Percentiles rank a stretch among this genome's conserved stretches.
phyloP scores from a whole-genome alignment of 2,329 filamentous ascomycete genomes.

The Pseudopithomyces chartarum region DNA sequence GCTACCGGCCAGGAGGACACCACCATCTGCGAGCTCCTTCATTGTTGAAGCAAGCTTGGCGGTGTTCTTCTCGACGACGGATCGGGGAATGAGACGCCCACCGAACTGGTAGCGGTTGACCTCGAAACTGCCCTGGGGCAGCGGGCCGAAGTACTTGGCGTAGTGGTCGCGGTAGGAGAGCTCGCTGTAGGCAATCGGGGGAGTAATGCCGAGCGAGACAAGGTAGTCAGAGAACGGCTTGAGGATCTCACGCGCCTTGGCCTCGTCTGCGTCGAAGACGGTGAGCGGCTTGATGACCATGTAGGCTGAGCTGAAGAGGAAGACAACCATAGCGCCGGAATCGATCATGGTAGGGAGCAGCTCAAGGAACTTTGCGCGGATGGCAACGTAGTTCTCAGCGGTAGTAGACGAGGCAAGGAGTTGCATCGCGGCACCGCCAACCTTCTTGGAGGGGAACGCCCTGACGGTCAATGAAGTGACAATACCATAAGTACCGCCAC shows the following conservation, averaged over 20 bases:
- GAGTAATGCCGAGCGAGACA: conserved; percentile 3
- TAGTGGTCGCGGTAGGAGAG: conserved; percentile 8
- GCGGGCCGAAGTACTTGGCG: not conserved
- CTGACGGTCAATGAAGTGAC: conserved; percentile 21
- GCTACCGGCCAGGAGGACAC: not conserved
- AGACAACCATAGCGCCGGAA: not conserved
- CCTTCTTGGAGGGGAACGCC: conserved; percentile 9
- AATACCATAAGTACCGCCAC: conserved; percentile 23
- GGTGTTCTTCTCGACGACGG: conserved; percentile 2
- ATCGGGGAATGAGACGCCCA: conserved; percentile 3
- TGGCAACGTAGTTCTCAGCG: conserved; percentile 6
- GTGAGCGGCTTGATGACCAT: conserved; percentile 10
- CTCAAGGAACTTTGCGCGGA: not conserved
- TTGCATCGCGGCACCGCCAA: conserved; percentile 5
- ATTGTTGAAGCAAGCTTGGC: not conserved
- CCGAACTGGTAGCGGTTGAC: not conserved
- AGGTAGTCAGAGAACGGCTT: conserved; percentile 8
- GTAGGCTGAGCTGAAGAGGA: not conserved
- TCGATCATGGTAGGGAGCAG: not conserved
- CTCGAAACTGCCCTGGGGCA: not conserved
- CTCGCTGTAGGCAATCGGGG: not conserved
- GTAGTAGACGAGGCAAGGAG: not conserved
- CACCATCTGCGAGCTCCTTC: conserved; percentile 3
- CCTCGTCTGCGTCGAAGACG: conserved; percentile 1
- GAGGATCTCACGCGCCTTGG: not conserved